Evolutionary conservation across 495 filamentous ascomycete species (phyloP).

Genomic region (Neurospora discreta): DNA sequence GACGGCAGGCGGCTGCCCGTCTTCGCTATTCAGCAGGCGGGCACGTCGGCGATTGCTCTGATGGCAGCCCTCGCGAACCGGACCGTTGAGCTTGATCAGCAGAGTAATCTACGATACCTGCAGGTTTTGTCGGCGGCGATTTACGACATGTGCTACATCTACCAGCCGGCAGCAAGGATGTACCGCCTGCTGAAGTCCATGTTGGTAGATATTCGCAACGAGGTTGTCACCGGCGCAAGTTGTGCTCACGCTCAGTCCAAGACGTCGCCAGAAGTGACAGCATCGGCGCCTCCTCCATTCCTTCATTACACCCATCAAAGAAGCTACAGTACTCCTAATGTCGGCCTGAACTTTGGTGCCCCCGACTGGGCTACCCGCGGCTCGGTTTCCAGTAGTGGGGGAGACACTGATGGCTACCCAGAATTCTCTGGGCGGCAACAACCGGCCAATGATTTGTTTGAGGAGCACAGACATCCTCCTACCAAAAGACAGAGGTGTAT

Average conservation of each 20-base stretch:
- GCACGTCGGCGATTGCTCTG: slow-evolving; percentile 39
- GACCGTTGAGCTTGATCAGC: slow-evolving; percentile 21
- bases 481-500: not conserved
- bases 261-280: not conserved
- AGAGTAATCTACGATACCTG: slow-evolving; percentile 24
- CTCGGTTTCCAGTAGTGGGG: not conserved
- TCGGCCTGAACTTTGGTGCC: not conserved
- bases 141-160: slow-evolving; percentile 31
- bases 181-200: slow-evolving; percentile 24
- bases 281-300: not conserved
- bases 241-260: not conserved
- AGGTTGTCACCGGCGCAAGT: slow-evolving; percentile 8
- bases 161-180: slow-evolving; percentile 27
- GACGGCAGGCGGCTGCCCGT: slow-evolving; percentile 34
- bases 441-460: not conserved
- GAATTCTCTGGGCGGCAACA: not conserved
- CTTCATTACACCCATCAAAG: not conserved
- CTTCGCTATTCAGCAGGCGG: slow-evolving; percentile 39
- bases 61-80: slow-evolving; percentile 36
- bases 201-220: slow-evolving; percentile 22
- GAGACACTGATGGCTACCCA: not conserved
- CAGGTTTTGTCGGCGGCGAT: slow-evolving; percentile 28
- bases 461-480: not conserved
- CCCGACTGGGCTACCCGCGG: not conserved
- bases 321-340: not conserved